Conservation (phyloP, 2,329 filamentous ascomycete genomes). For the Ascochyta viciae-villosae region DNA sequence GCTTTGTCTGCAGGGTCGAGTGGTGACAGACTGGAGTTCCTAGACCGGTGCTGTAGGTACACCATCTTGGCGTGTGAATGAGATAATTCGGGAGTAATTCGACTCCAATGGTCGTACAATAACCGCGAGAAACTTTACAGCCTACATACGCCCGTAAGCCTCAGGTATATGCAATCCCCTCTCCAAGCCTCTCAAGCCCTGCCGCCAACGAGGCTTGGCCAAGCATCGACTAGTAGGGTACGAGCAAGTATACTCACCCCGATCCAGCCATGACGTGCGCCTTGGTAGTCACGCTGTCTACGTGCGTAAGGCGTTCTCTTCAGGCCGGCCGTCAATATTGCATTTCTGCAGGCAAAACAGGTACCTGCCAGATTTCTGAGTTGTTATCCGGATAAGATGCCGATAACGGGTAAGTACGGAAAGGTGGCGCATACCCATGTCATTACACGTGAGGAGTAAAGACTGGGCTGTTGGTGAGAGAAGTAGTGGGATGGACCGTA, state of each 20-base stretch:
- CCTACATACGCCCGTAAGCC: background rate
- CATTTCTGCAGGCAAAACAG: background rate
- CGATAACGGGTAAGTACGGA: conserved; percentile 1
- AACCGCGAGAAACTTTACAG: background rate
- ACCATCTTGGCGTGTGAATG: conserved; percentile 5
- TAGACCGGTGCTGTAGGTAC: background rate
- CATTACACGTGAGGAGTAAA: background rate
- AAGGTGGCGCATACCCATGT: conserved; percentile 8
- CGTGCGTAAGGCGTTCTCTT: conserved; percentile 11
- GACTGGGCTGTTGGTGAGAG: background rate
- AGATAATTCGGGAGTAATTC: too few relatives aligned
- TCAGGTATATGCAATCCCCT: background rate
- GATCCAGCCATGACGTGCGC: background rate
- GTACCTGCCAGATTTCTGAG: background rate
- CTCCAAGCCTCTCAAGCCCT: conserved; percentile 3
- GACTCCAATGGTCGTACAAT: too few relatives aligned
- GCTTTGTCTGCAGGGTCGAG: too few relatives aligned
- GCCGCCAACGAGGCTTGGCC: conserved; percentile 2
- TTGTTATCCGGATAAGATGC: conserved; percentile 5
- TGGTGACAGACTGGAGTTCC: background rate
- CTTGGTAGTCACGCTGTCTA: background rate
- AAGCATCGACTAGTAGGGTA: background rate
- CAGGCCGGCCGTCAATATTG: conserved; percentile 1
- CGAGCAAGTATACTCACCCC: background rate
- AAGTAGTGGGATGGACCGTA: background rate